A percentile compares a stretch with the other conserved stretches of the same genome.
phyloP scores from a whole-genome alignment of 768 basidiomycete genomes.

The Amanita fuliginea region DNA sequence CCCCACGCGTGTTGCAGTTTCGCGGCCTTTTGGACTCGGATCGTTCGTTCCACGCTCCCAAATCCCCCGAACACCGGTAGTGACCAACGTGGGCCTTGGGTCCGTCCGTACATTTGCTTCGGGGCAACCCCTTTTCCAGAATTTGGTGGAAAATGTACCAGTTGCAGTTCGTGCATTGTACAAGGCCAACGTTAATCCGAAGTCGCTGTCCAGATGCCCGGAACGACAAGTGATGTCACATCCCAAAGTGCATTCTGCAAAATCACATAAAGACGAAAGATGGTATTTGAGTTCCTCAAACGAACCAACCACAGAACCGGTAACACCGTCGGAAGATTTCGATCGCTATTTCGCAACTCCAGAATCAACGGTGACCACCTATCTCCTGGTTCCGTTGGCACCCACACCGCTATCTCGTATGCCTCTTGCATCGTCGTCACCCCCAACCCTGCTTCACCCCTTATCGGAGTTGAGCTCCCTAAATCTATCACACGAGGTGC shows the following conservation, averaged over 20 bases:
- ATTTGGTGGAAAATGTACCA: slow-evolving; percentile 71
- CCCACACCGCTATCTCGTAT: slow-evolving; percentile 61
- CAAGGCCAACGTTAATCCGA: slow-evolving; percentile 62
- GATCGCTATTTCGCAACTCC: slow-evolving; percentile 52
- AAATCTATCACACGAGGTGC: slow-evolving; percentile 41
- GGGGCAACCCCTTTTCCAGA: slow-evolving; percentile 66
- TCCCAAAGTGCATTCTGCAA: neutral
- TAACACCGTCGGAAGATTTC: slow-evolving; percentile 19
- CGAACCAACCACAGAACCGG: neutral
- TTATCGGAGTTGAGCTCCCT: slow-evolving; percentile 17
- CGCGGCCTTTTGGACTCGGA: slow-evolving; percentile 27
- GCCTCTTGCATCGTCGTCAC: slow-evolving; percentile 34
- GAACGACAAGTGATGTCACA: neutral
- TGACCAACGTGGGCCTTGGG: slow-evolving; percentile 64
- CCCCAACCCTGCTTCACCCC: slow-evolving; percentile 10
- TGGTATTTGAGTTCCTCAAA: neutral
- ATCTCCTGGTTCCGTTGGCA: slow-evolving; percentile 65
- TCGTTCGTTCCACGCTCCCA: slow-evolving; percentile 52
- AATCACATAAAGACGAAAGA: neutral
- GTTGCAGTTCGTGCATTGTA: slow-evolving; percentile 64
- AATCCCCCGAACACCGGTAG: slow-evolving; percentile 32
- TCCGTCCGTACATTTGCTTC: slow-evolving; percentile 68
- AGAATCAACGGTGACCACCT: slow-evolving; percentile 39
- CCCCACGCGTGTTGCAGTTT: slow-evolving; percentile 39
- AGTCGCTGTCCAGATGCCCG: slow-evolving; percentile 5